A percentile compares a stretch with the other conserved stretches of the same genome.
These are phyloP conservation scores for Corymbia calophylla DNA, from an alignment of 441 rosid species.

Conservation along the genomic window DNA sequence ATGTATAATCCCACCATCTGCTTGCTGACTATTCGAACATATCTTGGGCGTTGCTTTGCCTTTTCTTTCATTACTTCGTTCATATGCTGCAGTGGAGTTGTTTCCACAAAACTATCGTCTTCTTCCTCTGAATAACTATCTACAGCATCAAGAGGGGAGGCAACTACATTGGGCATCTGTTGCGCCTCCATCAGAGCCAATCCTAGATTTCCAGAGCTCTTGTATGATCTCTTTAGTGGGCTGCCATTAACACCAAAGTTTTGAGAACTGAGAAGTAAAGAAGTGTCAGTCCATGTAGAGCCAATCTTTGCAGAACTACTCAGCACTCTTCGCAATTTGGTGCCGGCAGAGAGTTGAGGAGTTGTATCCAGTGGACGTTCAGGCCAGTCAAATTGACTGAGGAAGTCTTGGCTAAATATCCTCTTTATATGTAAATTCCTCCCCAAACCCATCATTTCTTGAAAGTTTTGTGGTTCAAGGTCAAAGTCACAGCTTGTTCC, in stretches of 20 bases:
- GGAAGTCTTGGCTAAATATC: constrained; percentile 34
- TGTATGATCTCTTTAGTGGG: constrained; percentile 56
- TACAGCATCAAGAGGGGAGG: constrained; percentile 21
- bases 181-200: constrained; percentile 34
- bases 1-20: constrained; percentile 98
- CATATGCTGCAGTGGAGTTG: constrained; percentile 14
- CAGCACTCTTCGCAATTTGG: constrained; percentile 54
- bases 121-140: constrained; percentile 44
- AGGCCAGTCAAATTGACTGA: constrained; percentile 70
- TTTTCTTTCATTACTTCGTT: not conserved
- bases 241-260: constrained; percentile 26
- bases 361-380: constrained; percentile 68
- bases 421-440: constrained; percentile 35
- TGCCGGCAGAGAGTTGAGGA: constrained; percentile 47
- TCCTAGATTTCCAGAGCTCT: constrained; percentile 56
- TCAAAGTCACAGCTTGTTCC: constrained; percentile 18
- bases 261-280: constrained; percentile 23
- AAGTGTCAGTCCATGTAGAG: constrained; percentile 33
- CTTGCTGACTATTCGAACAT: constrained; percentile 88
- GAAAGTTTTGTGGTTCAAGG: constrained; percentile 6
- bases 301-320: constrained; percentile 77
- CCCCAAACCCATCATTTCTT: constrained; percentile 14
- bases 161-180: constrained; percentile 34
- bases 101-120: constrained; percentile 32
- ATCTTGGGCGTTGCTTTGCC: constrained; percentile 31